Evolutionary conservation across 805 yeast genomes (phyloP), one percentile per base, ranked within the genome.

Genomic region (Debaryomyces hansenii): DNA sequence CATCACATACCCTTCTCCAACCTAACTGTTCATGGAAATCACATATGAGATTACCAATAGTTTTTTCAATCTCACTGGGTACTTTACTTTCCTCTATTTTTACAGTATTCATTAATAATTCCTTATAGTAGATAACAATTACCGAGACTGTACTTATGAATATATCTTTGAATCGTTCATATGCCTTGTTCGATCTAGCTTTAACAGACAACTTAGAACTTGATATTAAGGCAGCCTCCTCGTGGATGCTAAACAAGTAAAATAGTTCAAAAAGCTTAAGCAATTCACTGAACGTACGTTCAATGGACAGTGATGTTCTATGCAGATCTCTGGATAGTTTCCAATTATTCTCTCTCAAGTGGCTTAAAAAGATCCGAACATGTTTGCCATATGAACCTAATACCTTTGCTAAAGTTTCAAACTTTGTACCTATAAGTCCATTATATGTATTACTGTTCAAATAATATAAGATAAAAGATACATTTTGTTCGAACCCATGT

Each of bases 11-110:
- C 5, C 80, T 75, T 34, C 88, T 68, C 1, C 64, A 56, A 0
- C 97, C 97, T 8, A 91, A 63, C 40, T 88, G 83, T 6, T 81
- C 82, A 59, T 94, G 99, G 1, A 89, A 60, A 5, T 80, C 63
- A 35, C 82, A 75, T 11, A 89, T 63, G 15, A 85, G 58, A 29
- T 80, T 79, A 46, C 72, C 63, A 27, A 72, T 37, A 57, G 56
- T 57, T 31, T 47, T 5, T 62, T 56, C 42, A 56, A 18, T 5
- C n/a, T 28, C 3, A 28, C 35, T 20, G 20, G 41, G 14, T 12
- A 37, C 15, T 10, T 14, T 11, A 14, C 33, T 39, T 2, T 20
- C 37, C 9, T 31, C 47, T 8, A 28, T 27, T 16, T 32, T 29
- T 9, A 16, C 31, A 12, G n/a, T 24, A 5, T 20, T 28, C 20